Conservation (phyloP, 345 rosid species). For the Eucalyptus regnans region DNA sequence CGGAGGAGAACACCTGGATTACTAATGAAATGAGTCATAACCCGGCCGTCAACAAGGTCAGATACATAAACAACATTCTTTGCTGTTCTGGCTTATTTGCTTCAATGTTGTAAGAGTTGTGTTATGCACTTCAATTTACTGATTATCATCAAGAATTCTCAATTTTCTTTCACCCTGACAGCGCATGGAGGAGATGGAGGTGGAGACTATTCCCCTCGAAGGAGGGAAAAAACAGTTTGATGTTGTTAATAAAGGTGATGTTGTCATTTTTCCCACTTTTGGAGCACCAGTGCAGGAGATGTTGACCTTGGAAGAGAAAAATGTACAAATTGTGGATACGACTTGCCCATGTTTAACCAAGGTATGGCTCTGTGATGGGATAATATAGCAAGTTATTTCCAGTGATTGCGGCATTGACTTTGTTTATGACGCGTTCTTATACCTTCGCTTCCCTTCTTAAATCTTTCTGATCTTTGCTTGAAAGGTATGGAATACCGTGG, state of each 20-base stretch:
- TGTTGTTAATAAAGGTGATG: conserved; percentile 71
- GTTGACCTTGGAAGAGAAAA: conserved; percentile 44
- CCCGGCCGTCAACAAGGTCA: conserved; percentile 83
- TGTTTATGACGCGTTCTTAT: not conserved
- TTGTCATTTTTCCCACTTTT: conserved; percentile 88
- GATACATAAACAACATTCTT: not conserved
- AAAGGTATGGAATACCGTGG: conserved; percentile 85
- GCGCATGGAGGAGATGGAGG: conserved; percentile 82
- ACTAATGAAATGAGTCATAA: conserved; percentile 90
- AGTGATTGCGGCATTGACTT: not conserved
- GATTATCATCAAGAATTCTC: not conserved
- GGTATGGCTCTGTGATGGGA: conserved; percentile 19
- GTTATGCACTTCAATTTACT: not conserved
- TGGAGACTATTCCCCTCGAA: conserved; percentile 45
- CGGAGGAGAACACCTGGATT: conserved; percentile 67
- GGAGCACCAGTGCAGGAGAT: conserved; percentile 92
- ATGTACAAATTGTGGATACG: conserved; percentile 85
- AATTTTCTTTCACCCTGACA: conserved; percentile 11
- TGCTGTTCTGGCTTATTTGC: not conserved
- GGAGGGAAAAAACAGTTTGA: conserved; percentile 72
- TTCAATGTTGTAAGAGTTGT: not conserved
- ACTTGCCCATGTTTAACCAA: conserved; percentile 97
- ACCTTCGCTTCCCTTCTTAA: not conserved
- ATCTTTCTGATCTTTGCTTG: not conserved
- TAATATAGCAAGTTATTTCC: not conserved